Percentiles rank a stretch among this genome's conserved stretches.
These are phyloP conservation scores for Triangularia verruculosa DNA, from an alignment of 2,329 filamentous ascomycete genomes.

Conservation along the genomic window DNA sequence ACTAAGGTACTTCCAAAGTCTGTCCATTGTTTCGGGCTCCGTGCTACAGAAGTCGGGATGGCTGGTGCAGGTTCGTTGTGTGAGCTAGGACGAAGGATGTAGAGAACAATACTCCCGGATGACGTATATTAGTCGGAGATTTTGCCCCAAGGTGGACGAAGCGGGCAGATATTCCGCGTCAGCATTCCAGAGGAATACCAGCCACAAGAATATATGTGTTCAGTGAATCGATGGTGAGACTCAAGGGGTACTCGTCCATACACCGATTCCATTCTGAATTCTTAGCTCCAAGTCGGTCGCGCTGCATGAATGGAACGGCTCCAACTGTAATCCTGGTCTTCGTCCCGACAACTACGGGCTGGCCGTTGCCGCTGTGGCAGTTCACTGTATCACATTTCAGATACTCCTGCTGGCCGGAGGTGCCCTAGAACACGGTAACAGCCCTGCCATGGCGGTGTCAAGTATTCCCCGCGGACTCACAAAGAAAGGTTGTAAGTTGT, in stretches of 20 bases:
- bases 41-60: background rate
- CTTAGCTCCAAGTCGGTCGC: background rate
- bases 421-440: background rate
- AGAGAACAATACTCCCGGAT: background rate
- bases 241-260: background rate
- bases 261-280: background rate
- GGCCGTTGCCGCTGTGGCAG: background rate
- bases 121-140: background rate
- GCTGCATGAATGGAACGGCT: background rate
- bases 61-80: background rate
- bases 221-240: background rate
- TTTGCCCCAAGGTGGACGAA: background rate
- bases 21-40: background rate
- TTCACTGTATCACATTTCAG: background rate
- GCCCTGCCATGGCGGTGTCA: background rate
- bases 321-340: background rate
- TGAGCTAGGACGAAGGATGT: background rate
- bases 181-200: background rate
- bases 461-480: background rate
- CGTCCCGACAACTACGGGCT: background rate
- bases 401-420: background rate
- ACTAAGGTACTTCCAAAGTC: background rate
- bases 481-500: background rate
- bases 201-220: background rate
- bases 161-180: background rate